phyloP scores from a whole-genome alignment of 306 rosid genomes.

The Inga leiocalycina region DNA sequence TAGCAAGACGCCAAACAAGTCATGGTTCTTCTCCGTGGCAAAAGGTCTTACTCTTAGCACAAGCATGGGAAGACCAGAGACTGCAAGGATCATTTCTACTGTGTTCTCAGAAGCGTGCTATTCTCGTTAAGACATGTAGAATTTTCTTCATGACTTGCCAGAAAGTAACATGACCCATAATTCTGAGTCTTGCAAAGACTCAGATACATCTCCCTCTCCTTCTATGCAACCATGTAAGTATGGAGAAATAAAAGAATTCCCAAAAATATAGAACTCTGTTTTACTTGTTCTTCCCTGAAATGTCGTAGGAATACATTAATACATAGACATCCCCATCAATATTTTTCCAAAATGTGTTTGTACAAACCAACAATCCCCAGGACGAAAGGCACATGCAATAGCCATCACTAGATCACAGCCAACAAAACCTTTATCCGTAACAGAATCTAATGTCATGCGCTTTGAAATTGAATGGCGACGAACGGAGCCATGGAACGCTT shows the following conservation, averaged over 20 bases:
- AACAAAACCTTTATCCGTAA: background rate
- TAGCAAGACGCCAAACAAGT: conserved; percentile 35
- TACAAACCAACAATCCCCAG: background rate
- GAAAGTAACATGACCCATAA: background rate
- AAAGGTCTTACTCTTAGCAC: conserved; percentile 17
- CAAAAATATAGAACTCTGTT: background rate
- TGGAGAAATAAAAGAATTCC: background rate
- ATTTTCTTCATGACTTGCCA: background rate
- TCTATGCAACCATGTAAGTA: background rate
- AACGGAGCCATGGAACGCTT: background rate
- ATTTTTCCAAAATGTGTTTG: background rate
- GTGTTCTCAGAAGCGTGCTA: background rate
- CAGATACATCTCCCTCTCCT: background rate
- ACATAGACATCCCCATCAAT: background rate
- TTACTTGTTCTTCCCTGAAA: background rate
- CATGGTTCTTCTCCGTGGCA: conserved; percentile 9
- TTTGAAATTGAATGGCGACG: background rate
- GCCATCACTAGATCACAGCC: background rate
- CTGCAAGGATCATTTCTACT: background rate
- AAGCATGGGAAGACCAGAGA: conserved; percentile 5
- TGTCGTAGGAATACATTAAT: background rate
- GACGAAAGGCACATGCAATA: background rate
- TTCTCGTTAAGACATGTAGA: background rate
- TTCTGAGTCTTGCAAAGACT: background rate
- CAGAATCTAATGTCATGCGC: background rate